Evolutionary conservation across 768 basidiomycete species (phyloP).

Genomic region (Tricholoma sp.): DNA sequence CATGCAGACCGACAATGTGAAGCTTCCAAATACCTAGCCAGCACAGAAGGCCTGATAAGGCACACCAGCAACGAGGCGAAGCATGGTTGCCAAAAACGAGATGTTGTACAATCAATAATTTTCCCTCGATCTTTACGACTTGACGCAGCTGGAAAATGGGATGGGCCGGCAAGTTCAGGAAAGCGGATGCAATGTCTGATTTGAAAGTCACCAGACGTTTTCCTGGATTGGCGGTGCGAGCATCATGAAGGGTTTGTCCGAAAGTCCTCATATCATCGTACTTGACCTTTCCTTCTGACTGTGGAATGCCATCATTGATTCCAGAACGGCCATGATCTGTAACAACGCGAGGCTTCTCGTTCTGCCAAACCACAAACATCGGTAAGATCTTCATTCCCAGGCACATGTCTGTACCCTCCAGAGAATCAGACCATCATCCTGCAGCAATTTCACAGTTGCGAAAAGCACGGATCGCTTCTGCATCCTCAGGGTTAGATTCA

Average conservation of each 20-base stretch:
- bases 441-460: too few species aligned
- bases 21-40: slow-evolving; percentile 19
- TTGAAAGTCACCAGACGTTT: not conserved
- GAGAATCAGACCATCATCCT: too few species aligned
- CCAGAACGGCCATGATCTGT: not conserved
- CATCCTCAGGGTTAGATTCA: too few species aligned
- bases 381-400: not conserved
- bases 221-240: not conserved
- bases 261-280: not conserved
- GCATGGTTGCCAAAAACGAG: too few species aligned
- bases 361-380: not conserved
- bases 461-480: too few species aligned
- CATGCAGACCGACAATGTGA: slow-evolving; percentile 17
- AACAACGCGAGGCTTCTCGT: not conserved
- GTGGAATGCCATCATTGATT: not conserved
- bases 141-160: too few species aligned
- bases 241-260: not conserved
- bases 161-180: too few species aligned
- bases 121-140: too few species aligned
- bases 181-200: too few species aligned
- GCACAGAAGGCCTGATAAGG: slow-evolving; percentile 17
- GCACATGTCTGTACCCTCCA: too few species aligned
- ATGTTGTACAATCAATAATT: too few species aligned
- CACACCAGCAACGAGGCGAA: not conserved
- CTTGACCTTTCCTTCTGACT: not conserved